Conservation (phyloP, 768 basidiomycete species). For the Suillus ampliporus region DNA sequence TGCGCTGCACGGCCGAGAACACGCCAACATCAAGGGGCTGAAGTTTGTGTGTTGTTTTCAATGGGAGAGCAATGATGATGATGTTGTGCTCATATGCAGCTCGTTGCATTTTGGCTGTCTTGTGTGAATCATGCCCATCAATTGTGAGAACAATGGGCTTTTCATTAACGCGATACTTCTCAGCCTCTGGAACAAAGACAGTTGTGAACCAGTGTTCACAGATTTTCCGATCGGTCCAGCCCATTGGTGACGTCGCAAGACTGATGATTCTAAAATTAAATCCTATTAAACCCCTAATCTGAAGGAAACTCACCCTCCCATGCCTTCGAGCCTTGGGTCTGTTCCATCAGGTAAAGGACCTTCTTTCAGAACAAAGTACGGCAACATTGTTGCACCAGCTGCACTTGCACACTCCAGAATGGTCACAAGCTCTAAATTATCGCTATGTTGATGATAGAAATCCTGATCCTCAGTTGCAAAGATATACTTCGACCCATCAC, state of each 20-base stretch:
- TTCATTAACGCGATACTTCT: not conserved
- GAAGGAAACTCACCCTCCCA: no score
- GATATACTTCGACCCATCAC: slow-evolving; percentile 5
- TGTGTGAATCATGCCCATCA: slow-evolving; percentile 16
- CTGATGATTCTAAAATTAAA: no score
- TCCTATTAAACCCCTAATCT: no score
- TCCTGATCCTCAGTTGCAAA: slow-evolving; percentile 15
- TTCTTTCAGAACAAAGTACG: slow-evolving; percentile 45
- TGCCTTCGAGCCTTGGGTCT: no score
- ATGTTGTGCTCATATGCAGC: slow-evolving; percentile 28
- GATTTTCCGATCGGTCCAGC: not conserved
- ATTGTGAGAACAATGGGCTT: slow-evolving; percentile 9
- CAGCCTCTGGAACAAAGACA: not conserved
- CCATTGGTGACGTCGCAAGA: slow-evolving; percentile 2
- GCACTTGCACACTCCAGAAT: slow-evolving; percentile 50
- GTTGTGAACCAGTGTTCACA: not conserved
- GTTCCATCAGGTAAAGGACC: slow-evolving; percentile 15
- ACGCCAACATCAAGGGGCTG: slow-evolving; percentile 50
- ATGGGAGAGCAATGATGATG: slow-evolving; percentile 41
- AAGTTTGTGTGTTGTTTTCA: slow-evolving; percentile 47
- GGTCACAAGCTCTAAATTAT: slow-evolving; percentile 49
- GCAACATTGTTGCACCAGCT: slow-evolving; percentile 40
- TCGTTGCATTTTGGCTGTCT: slow-evolving; percentile 5
- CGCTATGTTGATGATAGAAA: slow-evolving; percentile 35
- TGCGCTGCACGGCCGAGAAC: slow-evolving; percentile 38